A percentile compares a stretch with the other conserved stretches of the same genome.
Conservation (phyloP, 2,329 filamentous ascomycete species). For the Aspergillus brunneoviolaceus region DNA sequence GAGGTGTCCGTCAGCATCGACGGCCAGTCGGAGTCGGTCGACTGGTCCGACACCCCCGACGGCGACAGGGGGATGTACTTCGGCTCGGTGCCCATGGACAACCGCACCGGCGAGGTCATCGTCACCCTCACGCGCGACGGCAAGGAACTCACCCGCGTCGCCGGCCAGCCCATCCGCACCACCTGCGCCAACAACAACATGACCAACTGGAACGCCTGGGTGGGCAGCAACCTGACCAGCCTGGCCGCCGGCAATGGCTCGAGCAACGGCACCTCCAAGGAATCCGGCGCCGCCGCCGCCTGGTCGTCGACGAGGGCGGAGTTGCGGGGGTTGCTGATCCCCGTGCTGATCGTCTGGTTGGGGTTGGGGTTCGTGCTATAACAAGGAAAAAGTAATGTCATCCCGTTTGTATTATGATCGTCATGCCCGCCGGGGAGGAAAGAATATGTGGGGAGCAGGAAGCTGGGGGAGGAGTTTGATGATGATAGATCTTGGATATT, state of each 20-base stretch:
- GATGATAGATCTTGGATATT: background rate
- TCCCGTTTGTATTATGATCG: background rate
- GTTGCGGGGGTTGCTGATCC: background rate
- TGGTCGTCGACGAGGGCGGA: background rate
- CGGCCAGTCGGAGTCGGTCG: conserved; percentile 24
- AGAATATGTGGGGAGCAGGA: no score
- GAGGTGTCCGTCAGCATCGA: conserved; percentile 37
- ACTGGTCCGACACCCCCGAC: conserved; percentile 28
- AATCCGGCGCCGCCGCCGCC: background rate
- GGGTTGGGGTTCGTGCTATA: background rate
- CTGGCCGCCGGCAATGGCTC: background rate
- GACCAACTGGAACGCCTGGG: conserved; percentile 42
- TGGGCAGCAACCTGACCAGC: conserved; percentile 25
- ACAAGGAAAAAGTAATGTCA: background rate
- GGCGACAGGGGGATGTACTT: conserved; percentile 36
- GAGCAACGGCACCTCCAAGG: background rate
- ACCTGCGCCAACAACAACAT: conserved; percentile 22
- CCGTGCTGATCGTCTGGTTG: background rate
- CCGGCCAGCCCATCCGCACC: conserved; percentile 25
- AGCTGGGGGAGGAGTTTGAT: no score
- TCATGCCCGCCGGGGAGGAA: background rate
- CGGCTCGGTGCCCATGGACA: conserved; percentile 28
- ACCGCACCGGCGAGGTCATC: conserved; percentile 24
- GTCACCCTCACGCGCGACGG: conserved; percentile 28
- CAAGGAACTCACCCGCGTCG: conserved; percentile 21